phyloP scores from a whole-genome alignment of 164 flowering plant species.

The Magnolia changhungtana region DNA sequence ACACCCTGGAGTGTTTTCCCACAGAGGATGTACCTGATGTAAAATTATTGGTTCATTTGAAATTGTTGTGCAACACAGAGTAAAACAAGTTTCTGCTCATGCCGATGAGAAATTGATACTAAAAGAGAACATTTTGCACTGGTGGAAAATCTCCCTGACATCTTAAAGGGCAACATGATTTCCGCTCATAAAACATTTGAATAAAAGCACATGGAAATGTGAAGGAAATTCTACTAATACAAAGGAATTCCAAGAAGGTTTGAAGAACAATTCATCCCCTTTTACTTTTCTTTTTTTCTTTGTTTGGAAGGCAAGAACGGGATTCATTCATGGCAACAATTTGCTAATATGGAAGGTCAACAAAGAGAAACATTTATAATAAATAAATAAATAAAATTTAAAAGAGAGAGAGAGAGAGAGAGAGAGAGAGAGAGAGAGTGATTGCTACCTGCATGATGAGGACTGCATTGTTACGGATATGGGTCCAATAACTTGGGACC shows the following conservation, averaged over 20 bases:
- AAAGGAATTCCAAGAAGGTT: conserved; percentile 1
- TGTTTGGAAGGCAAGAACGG: no score
- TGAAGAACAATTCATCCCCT: no score
- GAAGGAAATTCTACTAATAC: not conserved
- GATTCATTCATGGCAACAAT: no score
- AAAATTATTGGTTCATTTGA: not conserved
- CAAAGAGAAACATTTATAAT: not conserved
- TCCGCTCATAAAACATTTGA: not conserved
- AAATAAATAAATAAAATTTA: no score
- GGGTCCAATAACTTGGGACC: conserved; percentile 33
- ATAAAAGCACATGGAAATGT: not conserved
- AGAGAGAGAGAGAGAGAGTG: no score
- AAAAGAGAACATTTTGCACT: not conserved
- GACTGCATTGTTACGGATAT: conserved; percentile 37
- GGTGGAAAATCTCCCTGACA: not conserved
- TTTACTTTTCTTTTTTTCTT: no score
- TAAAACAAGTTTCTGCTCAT: not conserved
- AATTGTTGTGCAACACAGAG: not conserved
- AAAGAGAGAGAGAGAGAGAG: no score
- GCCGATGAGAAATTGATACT: not conserved
- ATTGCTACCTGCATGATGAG: conserved; percentile 50
- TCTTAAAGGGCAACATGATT: not conserved
- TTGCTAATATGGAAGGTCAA: not conserved
- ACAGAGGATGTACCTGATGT: not conserved
- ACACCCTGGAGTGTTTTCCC: not conserved